Percentiles rank a stretch among this genome's conserved stretches.
Conservation (phyloP, 345 rosid species). For the Toxicodendron radicans region DNA sequence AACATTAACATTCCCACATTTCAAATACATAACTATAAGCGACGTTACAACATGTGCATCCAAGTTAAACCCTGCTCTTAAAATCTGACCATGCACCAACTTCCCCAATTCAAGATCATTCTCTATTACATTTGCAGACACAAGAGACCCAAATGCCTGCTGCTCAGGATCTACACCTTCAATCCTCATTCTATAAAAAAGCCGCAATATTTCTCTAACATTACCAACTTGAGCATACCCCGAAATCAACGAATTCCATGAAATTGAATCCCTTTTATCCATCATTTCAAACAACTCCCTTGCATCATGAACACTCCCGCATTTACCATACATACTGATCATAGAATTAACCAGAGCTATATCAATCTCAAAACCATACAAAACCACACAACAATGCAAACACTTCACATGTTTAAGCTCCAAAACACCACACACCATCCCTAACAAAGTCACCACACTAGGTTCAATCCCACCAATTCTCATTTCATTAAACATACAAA, state of each 20-base stretch:
- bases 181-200: conserved; percentile 39
- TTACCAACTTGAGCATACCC: conserved; percentile 44
- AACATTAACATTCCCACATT: conserved; percentile 45
- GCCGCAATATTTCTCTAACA: conserved; percentile 38
- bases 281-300: conserved; percentile 46
- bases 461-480: conserved; percentile 41
- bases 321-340: conserved; percentile 48
- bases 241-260: conserved; percentile 58
- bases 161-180: conserved; percentile 47
- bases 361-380: conserved; percentile 45
- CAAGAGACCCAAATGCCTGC: conserved; percentile 45
- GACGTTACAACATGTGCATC: conserved; percentile 61
- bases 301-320: conserved; percentile 39
- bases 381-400: conserved; percentile 47
- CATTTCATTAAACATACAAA: conserved; percentile 46
- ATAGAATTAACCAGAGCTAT: conserved; percentile 41
- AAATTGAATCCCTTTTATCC: conserved; percentile 49
- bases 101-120: conserved; percentile 47
- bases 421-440: conserved; percentile 41
- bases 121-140: conserved; percentile 38
- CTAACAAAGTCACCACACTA: conserved; percentile 54
- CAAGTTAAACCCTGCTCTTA: conserved; percentile 44
- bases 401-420: conserved; percentile 39
- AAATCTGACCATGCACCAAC: conserved; percentile 53
- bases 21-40: conserved; percentile 65